phyloP scores from a whole-genome alignment of 2,329 filamentous ascomycete genomes.

The Blastomyces parvus region DNA sequence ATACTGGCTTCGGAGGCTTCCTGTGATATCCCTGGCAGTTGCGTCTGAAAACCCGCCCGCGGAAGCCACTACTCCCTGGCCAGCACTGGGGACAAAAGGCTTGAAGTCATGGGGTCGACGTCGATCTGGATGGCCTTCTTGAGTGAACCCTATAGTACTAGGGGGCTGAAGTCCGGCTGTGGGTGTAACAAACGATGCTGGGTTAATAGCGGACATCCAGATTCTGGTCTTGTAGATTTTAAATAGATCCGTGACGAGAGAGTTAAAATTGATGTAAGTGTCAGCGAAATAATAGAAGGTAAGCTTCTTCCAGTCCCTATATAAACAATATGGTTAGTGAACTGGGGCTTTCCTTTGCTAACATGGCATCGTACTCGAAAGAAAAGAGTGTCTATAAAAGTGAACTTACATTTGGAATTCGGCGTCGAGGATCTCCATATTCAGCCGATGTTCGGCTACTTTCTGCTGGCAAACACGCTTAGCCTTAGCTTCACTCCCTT shows the following conservation, averaged over 20 bases:
- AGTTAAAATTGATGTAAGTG: slow-evolving; percentile 98
- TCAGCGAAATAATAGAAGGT: slow-evolving; percentile 99
- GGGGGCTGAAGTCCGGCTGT: slow-evolving; percentile 62
- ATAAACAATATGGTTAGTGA: slow-evolving; percentile 12
- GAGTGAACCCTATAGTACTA: slow-evolving; percentile 51
- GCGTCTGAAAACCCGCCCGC: slow-evolving; percentile 15
- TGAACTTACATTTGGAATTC: slow-evolving; percentile 92
- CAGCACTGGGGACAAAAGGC: slow-evolving; percentile 18
- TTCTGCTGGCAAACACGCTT: slow-evolving; percentile 96
- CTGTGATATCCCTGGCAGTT: slow-evolving; percentile 21
- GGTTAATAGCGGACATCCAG: slow-evolving; percentile 99
- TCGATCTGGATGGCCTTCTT: slow-evolving; percentile 32
- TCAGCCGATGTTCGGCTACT: slow-evolving; percentile 83
- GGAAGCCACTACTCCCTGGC: slow-evolving; percentile 13
- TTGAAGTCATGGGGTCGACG: slow-evolving; percentile 33
- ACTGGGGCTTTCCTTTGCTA: background rate
- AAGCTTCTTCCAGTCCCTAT: slow-evolving; percentile 94
- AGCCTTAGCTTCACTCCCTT: slow-evolving; percentile 94
- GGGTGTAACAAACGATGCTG: slow-evolving; percentile 81
- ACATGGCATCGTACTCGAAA: slow-evolving; percentile 13
- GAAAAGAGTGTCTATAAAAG: slow-evolving; percentile 3
- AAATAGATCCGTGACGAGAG: slow-evolving; percentile 91
- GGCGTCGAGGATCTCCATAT: slow-evolving; percentile 97
- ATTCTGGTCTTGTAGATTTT: slow-evolving; percentile 99
- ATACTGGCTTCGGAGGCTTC: slow-evolving; percentile 27